A percentile compares a stretch with the other conserved stretches of the same genome.
phyloP scores from a whole-genome alignment of 164 flowering plant species.

The Chimonanthus praecox region DNA sequence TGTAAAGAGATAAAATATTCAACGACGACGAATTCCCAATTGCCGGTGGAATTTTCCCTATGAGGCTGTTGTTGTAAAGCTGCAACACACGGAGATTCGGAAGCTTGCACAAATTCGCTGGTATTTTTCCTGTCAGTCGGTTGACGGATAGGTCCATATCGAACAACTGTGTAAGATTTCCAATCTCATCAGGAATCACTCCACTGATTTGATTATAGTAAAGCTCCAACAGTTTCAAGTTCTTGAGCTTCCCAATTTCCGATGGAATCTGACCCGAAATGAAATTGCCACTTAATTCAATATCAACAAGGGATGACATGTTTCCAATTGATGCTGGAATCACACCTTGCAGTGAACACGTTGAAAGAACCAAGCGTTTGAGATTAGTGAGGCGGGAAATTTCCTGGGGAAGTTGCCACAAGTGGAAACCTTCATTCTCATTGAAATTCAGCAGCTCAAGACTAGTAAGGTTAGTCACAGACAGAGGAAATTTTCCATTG shows the following conservation, averaged over 20 bases:
- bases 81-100: conserved; percentile 61
- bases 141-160: conserved; percentile 82
- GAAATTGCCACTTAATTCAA: conserved; percentile 69
- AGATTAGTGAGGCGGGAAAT: conserved; percentile 48
- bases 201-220: conserved; percentile 74
- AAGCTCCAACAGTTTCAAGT: conserved; percentile 62
- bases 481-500: conserved; percentile 66
- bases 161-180: conserved; percentile 58
- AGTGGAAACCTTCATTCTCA: conserved; percentile 35
- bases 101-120: conserved; percentile 58
- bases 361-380: conserved; percentile 40
- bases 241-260: conserved; percentile 58
- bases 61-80: conserved; percentile 78
- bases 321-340: conserved; percentile 72
- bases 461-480: conserved; percentile 59
- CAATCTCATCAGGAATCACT: conserved; percentile 68
- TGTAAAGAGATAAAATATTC: conserved; percentile 51
- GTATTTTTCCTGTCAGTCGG: conserved; percentile 55
- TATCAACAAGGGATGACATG: conserved; percentile 67
- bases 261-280: conserved; percentile 55
- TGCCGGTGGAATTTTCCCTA: conserved; percentile 60
- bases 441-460: conserved; percentile 65
- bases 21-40: conserved; percentile 62
- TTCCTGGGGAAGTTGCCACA: conserved; percentile 60
- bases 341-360: conserved; percentile 55